Percentiles rank a stretch among this genome's conserved stretches.
Conservation (phyloP, 305 asterid species). For the Euphrasia arctica region DNA sequence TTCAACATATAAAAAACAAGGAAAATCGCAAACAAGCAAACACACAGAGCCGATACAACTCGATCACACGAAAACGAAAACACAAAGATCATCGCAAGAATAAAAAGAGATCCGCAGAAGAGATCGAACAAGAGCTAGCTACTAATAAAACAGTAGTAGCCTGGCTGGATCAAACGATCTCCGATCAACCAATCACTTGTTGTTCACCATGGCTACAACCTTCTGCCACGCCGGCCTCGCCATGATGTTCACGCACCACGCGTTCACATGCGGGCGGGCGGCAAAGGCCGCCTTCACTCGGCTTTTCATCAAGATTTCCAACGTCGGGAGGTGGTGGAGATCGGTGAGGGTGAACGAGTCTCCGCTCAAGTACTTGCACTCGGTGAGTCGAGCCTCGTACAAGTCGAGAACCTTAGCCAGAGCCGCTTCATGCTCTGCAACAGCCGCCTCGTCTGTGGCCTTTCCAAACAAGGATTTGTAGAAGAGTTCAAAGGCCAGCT, state of each 20-base stretch:
- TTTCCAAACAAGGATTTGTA: constrained; percentile 44
- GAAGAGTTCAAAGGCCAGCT: constrained; percentile 44
- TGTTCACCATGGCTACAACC: constrained; percentile 35
- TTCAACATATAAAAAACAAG: too few relatives aligned
- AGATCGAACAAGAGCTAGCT: too few relatives aligned
- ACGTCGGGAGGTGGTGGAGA: constrained; percentile 46
- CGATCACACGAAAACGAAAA: too few relatives aligned
- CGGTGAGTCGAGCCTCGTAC: constrained; percentile 42
- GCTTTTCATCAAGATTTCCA: constrained; percentile 39
- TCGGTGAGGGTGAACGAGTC: constrained; percentile 42
- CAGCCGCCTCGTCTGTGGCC: constrained; percentile 40
- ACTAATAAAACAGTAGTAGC: too few relatives aligned
- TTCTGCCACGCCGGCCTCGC: constrained; percentile 69
- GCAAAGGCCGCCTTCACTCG: constrained; percentile 28
- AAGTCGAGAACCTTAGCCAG: constrained; percentile 56
- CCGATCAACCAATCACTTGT: not conserved
- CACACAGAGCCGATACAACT: too few relatives aligned
- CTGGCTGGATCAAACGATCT: not conserved
- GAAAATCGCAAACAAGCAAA: too few relatives aligned
- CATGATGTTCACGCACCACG: constrained; percentile 40
- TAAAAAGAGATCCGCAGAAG: too few relatives aligned
- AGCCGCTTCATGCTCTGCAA: constrained; percentile 25
- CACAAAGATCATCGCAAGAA: too few relatives aligned
- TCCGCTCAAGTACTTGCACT: constrained; percentile 51
- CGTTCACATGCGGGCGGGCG: constrained; percentile 38